Evolutionary conservation across 441 rosid genomes (phyloP), one percentile per base, ranked within the genome.

Genomic region (Corymbia citriodora): DNA sequence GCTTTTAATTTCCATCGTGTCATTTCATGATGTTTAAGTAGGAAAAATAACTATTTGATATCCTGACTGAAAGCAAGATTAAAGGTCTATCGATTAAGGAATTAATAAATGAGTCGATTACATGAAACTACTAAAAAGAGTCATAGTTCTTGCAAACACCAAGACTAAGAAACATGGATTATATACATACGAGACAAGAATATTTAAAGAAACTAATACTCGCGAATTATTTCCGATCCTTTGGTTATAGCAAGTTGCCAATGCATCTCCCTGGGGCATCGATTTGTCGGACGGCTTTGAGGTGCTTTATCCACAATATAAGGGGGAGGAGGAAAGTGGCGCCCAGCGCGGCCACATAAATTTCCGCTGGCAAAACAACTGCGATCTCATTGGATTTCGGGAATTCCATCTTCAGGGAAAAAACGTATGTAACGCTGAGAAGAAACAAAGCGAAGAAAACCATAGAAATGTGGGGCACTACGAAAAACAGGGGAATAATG

Each of bases 231-330:
- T 59, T 25, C n/a, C 3, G 65, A 53, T 53, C 55, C 29, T 59
- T 59, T 13, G 29, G 10, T 59, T 1, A 6, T 2, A 59, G 65
- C 27, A 11, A 23, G 0, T 2, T 4, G 27, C 14, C 13, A 5
- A 23, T 13, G 29, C 29, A 8, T 59, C 29, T 10, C 65, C 14
- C 10, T 23, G 29, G 2, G n/a, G 6, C 10, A 10, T 59, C 59
- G 59, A 59, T 10, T 57, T 2, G 29, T 3, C 0, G 23, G 25
- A 19, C 4, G 19, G 1, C 0, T 19, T 0, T 0, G 10, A 9
- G 9, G 25, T 55, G 1, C 10, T 0, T 3, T 55, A 0, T 10
- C 59, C 59, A 55, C 59, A 55, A 0, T 8, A 0, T 19, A 55
- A 18, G 0, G 25, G 59, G 25, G 23, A 19, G 0, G 23, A 19